Percentiles rank a stretch among this genome's conserved stretches.
These are phyloP conservation scores for Haplographium delicatum DNA, from an alignment of 495 filamentous ascomycete genomes.

Conservation along the genomic window DNA sequence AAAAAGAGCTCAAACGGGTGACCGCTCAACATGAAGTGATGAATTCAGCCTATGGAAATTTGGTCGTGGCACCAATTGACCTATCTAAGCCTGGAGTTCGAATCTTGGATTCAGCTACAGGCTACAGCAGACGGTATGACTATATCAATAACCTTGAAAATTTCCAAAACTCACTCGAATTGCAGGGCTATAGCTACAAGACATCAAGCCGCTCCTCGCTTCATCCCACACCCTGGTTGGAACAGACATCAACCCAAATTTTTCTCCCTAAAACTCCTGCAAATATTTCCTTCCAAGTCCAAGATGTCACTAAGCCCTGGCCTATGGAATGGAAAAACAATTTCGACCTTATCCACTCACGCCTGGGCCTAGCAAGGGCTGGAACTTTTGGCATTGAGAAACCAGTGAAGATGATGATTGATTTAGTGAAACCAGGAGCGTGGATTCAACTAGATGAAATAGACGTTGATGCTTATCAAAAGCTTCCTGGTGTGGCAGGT, in stretches of 20 bases:
- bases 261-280: background rate
- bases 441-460: too few relatives aligned
- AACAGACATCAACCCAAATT: slow-evolving; percentile 2
- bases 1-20: too few relatives aligned
- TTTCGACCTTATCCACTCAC: too few relatives aligned
- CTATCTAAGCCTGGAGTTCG: background rate
- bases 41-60: slow-evolving; percentile 2
- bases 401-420: too few relatives aligned
- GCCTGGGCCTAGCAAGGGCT: too few relatives aligned
- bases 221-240: background rate
- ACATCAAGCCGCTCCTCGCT: background rate
- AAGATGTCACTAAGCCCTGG: slow-evolving; percentile 6
- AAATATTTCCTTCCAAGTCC: background rate
- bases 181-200: background rate
- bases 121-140: background rate
- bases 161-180: background rate
- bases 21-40: too few relatives aligned
- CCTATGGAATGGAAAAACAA: background rate
- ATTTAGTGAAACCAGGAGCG: too few relatives aligned
- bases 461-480: too few relatives aligned
- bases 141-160: background rate
- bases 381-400: too few relatives aligned
- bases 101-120: slow-evolving; percentile 9
- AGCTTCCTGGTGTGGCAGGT: too few relatives aligned
- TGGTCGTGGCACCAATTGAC: background rate